Evolutionary conservation across 306 rosid genomes (phyloP).

Genomic region (Abrus precatorius): DNA sequence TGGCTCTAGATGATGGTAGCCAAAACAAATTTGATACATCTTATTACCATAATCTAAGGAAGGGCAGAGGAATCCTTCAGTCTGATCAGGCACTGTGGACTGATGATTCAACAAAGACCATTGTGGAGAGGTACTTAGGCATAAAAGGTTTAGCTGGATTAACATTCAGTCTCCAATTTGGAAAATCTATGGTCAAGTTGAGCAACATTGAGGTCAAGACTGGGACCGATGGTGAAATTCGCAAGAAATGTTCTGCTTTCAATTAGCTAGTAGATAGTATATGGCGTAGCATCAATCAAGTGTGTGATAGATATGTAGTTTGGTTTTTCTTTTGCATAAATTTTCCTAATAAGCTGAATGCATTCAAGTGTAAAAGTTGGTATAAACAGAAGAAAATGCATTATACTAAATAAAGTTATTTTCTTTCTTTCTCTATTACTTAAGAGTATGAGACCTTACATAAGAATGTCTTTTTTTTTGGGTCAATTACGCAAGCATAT

Average conservation of each 20-base stretch:
- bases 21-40: constrained; percentile 45
- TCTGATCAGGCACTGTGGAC: constrained; percentile 60
- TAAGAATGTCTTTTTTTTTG: too few species aligned
- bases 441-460: too few species aligned
- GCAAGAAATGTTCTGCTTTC: constrained; percentile 50
- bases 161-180: constrained; percentile 53
- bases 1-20: constrained; percentile 53
- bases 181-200: constrained; percentile 62
- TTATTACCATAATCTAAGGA: constrained; percentile 51
- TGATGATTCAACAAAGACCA: constrained; percentile 50
- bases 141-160: neutral
- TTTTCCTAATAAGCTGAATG: neutral
- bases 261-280: constrained; percentile 19
- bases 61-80: constrained; percentile 53
- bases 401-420: neutral
- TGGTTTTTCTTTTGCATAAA: neutral
- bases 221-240: constrained; percentile 53
- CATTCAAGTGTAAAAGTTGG: constrained; percentile 7
- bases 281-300: neutral
- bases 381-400: neutral
- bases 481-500: too few species aligned
- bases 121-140: constrained; percentile 49
- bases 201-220: constrained; percentile 55
- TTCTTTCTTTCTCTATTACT: too few species aligned
- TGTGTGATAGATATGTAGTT: neutral